Base-by-base conservation (phyloP, 176 grass and related monocot species). In the Chrysopogon serrulatus region DNA sequence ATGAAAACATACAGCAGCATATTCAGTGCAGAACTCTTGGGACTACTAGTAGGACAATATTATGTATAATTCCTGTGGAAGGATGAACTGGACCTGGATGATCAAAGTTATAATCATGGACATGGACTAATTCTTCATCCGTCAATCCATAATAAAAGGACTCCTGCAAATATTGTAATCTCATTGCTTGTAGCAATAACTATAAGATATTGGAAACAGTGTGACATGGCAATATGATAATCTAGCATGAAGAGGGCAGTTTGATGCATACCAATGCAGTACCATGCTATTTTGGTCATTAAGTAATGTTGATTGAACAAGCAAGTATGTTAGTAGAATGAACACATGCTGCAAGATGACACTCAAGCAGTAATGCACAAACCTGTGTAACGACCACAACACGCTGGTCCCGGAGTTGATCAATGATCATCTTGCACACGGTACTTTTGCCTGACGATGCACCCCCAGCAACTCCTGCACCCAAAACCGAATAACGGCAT, bases 391-490 rank as follows among this genome's bases (percentile, higher is more conserved):
- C 89, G 80, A 87, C 88, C 26, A 91, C 94, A 48, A 93, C 91
- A n/a, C 94, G 91, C 42, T 96, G 94, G 78, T 96, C 96, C 4
- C 87, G 80, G 34, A 98, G 89, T 53, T 98, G 96, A 78, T 98
- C 89, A 7, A 98, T 98, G 75, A 98, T 98, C 96, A 98, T 93
- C 73, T 90, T 93, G 87, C 93, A 98, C 10, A 98, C 96, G 15
- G 91, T 93, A 24, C 86, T 93, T 82, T 96, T 96, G 34, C 94
- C 94, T 56, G 94, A 96, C 61, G 94, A 90, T 16, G 94, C 89
- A 33, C 94, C 94, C 44, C 94, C 94, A 83, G 88, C 88, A 73
- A 96, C 91, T 83, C 96, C 96, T 98, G 68, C 68, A 83, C 72
- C 73, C 6, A 1, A 49, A 84, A 57, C 44, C 30, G 53, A 47